Percentiles rank a stretch among this genome's conserved stretches.
phyloP scores from a whole-genome alignment of 2,329 filamentous ascomycete genomes.

The Nemania serpens region DNA sequence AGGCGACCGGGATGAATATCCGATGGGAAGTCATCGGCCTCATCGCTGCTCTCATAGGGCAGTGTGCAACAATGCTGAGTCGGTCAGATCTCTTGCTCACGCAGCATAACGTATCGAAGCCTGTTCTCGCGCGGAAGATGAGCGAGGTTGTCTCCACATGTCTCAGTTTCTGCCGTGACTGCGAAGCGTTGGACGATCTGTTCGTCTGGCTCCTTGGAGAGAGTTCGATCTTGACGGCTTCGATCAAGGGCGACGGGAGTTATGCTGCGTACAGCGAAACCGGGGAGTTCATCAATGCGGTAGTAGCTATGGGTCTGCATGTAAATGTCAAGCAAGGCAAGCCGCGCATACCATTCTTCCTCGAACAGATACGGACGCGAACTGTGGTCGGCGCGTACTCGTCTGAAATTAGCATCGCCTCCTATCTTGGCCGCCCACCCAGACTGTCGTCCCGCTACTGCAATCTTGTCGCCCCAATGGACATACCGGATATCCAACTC shows the following conservation, averaged over 20 bases:
- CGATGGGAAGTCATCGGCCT: constrained; percentile 45
- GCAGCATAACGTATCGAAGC: constrained; percentile 36
- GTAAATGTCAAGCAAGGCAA: constrained; percentile 38
- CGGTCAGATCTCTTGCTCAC: constrained; percentile 36
- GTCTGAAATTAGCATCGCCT: constrained; percentile 39
- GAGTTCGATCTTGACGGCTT: constrained; percentile 30
- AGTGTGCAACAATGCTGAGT: constrained; percentile 36
- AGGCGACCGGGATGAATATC: constrained; percentile 39
- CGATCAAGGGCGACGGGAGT: constrained; percentile 39
- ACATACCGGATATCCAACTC: constrained; percentile 38
- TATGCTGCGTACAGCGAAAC: constrained; percentile 39
- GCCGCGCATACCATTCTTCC: constrained; percentile 39
- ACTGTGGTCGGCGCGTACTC: constrained; percentile 36
- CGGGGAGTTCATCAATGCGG: constrained; percentile 39
- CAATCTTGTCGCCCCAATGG: constrained; percentile 37
- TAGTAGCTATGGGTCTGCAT: constrained; percentile 43
- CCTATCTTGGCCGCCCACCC: constrained; percentile 43
- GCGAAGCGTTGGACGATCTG: constrained; percentile 40
- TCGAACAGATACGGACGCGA: constrained; percentile 39
- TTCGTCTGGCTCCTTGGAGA: constrained; percentile 42
- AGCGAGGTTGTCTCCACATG: constrained; percentile 38
- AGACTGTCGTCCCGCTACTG: constrained; percentile 42
- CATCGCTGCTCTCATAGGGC: constrained; percentile 39
- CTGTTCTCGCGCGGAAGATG: constrained; percentile 38
- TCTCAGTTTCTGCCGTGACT: constrained; percentile 42